A percentile compares a stretch with the other conserved stretches of the same genome.
phyloP scores from a whole-genome alignment of 768 basidiomycete genomes.

The Cystofilobasidium capitatum region DNA sequence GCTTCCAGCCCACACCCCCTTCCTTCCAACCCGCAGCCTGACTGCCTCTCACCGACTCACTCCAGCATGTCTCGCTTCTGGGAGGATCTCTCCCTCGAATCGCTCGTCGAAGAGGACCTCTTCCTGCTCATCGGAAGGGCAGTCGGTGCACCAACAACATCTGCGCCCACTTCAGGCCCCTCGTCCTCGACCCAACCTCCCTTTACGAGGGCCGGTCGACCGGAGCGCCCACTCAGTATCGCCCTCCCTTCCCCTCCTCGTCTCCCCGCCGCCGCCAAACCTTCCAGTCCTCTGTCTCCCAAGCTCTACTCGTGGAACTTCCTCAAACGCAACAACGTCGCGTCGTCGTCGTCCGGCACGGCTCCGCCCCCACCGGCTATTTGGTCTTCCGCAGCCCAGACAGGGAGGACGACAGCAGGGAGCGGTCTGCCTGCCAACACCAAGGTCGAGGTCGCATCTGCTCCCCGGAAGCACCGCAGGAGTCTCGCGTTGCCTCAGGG shows the following conservation, averaged over 20 bases:
- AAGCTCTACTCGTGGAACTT: slow-evolving; percentile 3
- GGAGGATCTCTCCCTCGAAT: slow-evolving; percentile 3
- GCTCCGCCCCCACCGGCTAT: not conserved
- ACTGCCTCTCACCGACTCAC: too few species aligned
- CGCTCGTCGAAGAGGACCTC: not conserved
- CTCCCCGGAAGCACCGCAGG: not conserved
- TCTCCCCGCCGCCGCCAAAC: not conserved
- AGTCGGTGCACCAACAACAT: not conserved
- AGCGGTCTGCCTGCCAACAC: not conserved
- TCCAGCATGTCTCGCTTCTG: too few species aligned
- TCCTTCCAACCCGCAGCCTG: too few species aligned
- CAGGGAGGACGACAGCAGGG: not conserved
- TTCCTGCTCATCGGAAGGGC: not conserved
- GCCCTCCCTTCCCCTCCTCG: not conserved
- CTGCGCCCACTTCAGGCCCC: not conserved
- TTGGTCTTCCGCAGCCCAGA: not conserved
- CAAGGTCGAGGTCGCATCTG: not conserved
- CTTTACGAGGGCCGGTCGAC: not conserved
- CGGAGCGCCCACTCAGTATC: not conserved
- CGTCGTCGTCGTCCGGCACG: not conserved
- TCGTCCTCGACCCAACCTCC: not conserved
- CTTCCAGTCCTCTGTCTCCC: not conserved
- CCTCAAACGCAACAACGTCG: not conserved
- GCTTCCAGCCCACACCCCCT: too few species aligned
- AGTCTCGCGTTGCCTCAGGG: not conserved